These are phyloP conservation scores for Scleromitrula shiraiana DNA, from an alignment of 2,329 filamentous ascomycete genomes.

Conservation along the genomic window DNA sequence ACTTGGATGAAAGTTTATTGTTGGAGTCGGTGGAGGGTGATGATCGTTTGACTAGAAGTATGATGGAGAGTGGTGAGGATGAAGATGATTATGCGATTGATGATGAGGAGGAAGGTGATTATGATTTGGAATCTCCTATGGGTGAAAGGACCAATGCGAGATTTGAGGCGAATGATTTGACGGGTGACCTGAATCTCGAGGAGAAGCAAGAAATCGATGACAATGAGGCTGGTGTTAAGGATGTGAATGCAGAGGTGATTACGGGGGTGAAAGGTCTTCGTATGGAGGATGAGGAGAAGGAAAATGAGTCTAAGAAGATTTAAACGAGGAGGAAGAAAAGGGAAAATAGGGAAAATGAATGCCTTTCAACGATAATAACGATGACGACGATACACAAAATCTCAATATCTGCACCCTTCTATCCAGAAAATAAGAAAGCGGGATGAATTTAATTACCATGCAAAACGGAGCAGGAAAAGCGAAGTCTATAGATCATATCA, in stretches of 20 bases:
- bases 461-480: too few relatives aligned
- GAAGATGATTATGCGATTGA: constrained; percentile 10
- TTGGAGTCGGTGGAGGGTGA: constrained; percentile 23
- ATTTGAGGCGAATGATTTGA: too few relatives aligned
- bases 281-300: constrained; percentile 33
- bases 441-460: too few relatives aligned
- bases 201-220: neutral
- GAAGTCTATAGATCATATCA: too few relatives aligned
- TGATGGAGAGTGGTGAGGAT: constrained; percentile 29
- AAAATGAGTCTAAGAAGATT: constrained; percentile 18
- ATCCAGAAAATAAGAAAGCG: too few relatives aligned
- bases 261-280: constrained; percentile 49
- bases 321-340: constrained; percentile 2
- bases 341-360: neutral
- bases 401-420: too few relatives aligned
- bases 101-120: constrained; percentile 12
- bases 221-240: constrained; percentile 30
- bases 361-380: too few relatives aligned
- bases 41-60: constrained; percentile 19
- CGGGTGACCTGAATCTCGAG: neutral
- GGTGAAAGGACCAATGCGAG: constrained; percentile 1
- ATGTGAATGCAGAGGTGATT: constrained; percentile 48
- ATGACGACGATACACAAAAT: too few relatives aligned
- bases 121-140: neutral
- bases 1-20: constrained; percentile 22